These are phyloP conservation scores for Fusarium equiseti DNA, from an alignment of 2,329 filamentous ascomycete species.

Conservation along the genomic window DNA sequence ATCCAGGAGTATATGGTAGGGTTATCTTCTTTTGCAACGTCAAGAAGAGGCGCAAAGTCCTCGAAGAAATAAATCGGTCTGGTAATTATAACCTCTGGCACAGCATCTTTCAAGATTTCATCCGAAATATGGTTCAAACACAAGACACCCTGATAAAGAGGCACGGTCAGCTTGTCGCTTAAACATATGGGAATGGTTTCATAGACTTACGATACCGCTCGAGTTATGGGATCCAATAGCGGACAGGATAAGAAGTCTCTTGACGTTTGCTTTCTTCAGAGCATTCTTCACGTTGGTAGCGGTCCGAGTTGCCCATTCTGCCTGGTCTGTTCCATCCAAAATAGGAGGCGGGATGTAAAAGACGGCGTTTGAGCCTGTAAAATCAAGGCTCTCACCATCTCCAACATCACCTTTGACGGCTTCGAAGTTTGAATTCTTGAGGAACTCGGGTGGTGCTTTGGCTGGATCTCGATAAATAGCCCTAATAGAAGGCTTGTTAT, in stretches of 20 bases:
- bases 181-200: background rate
- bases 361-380: slow-evolving; percentile 48
- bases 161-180: background rate
- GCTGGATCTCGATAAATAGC: slow-evolving; percentile 50
- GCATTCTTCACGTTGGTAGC: slow-evolving; percentile 39
- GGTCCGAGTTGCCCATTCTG: slow-evolving; percentile 42
- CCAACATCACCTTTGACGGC: slow-evolving; percentile 50
- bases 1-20: slow-evolving; percentile 46
- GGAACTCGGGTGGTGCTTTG: slow-evolving; percentile 50
- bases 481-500: slow-evolving; percentile 38
- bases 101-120: slow-evolving; percentile 33
- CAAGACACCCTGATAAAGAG: slow-evolving; percentile 44
- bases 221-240: slow-evolving; percentile 49
- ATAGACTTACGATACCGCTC: slow-evolving; percentile 46
- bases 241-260: slow-evolving; percentile 47
- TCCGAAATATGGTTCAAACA: slow-evolving; percentile 43
- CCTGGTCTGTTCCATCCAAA: slow-evolving; percentile 42
- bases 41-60: slow-evolving; percentile 38
- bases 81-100: slow-evolving; percentile 36
- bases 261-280: slow-evolving; percentile 25
- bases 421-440: slow-evolving; percentile 45
- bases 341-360: slow-evolving; percentile 52
- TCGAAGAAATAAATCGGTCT: slow-evolving; percentile 44
- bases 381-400: slow-evolving; percentile 45
- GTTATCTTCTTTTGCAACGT: slow-evolving; percentile 38